These are phyloP conservation scores for Solanum sejunctum DNA, from an alignment of 257 asterid species.

Conservation along the genomic window DNA sequence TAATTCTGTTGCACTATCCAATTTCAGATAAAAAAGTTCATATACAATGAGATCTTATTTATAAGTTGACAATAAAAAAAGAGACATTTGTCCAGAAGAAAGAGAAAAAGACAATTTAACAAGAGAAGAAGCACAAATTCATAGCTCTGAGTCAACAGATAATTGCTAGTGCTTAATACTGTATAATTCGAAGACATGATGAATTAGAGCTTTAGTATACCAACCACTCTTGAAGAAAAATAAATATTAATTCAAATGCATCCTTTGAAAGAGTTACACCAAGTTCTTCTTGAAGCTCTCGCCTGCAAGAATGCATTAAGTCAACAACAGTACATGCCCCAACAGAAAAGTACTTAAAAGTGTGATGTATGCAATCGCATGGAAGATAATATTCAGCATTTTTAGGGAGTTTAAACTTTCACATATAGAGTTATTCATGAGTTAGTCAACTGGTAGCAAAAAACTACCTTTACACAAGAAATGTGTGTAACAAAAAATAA, in stretches of 20 bases:
- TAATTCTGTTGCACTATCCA: not conserved
- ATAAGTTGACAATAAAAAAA: not conserved
- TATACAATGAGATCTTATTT: not conserved
- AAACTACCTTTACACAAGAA: not conserved
- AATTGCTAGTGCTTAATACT: not conserved
- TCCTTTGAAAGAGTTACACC: constrained; percentile 83
- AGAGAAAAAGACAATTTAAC: not conserved
- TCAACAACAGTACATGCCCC: not conserved
- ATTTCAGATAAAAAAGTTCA: not conserved
- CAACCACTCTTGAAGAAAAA: constrained; percentile 74
- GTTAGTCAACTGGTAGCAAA: not conserved
- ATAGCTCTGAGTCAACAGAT: not conserved
- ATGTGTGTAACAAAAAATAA: not conserved
- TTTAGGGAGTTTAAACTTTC: not conserved
- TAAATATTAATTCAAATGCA: constrained; percentile 74
- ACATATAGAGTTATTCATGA: not conserved
- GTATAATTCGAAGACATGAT: not conserved
- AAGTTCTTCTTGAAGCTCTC: constrained; percentile 97
- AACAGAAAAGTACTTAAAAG: constrained; percentile 2
- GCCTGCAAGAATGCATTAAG: constrained; percentile 40
- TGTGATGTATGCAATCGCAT: not conserved
- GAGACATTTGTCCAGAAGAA: not conserved
- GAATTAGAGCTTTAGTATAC: constrained; percentile 13
- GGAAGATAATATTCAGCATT: not conserved
- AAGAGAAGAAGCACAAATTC: not conserved